Conservation (phyloP, 768 basidiomycete genomes). For the Macrolepiota albuminosa region DNA sequence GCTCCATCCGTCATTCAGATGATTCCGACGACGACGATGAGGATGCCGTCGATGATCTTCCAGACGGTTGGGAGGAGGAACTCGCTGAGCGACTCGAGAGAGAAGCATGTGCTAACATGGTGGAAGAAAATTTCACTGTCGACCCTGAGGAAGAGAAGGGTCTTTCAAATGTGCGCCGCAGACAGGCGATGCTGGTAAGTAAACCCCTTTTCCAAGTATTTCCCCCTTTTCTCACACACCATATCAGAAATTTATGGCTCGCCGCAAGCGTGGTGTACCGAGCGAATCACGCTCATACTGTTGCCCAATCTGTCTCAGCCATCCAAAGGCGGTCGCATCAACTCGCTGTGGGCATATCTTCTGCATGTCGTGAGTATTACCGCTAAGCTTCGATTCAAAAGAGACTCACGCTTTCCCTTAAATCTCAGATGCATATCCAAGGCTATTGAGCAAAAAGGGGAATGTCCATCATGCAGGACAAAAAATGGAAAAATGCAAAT, state of each 20-base stretch:
- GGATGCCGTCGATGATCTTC: not conserved
- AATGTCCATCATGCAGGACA: slow-evolving; percentile 8
- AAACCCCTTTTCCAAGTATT: not conserved
- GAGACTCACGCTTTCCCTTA: not conserved
- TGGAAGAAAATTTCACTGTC: not conserved
- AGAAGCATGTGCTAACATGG: not conserved
- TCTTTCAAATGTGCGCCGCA: slow-evolving; percentile 3
- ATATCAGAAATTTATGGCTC: slow-evolving; percentile 7
- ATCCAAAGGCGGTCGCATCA: not conserved
- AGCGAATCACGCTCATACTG: not conserved
- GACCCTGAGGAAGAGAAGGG: not conserved
- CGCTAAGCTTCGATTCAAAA: too few species aligned
- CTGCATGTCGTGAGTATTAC: slow-evolving; percentile 5
- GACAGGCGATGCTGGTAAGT: slow-evolving; percentile 10
- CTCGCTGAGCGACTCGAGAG: slow-evolving; percentile 1
- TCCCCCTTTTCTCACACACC: not conserved
- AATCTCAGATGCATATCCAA: slow-evolving; percentile 2
- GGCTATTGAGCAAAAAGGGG: slow-evolving; percentile 2
- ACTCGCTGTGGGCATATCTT: slow-evolving; percentile 13
- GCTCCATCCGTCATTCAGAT: slow-evolving; percentile 6
- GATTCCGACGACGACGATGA: slow-evolving; percentile 9
- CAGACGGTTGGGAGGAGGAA: slow-evolving; percentile 11
- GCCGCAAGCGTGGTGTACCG: slow-evolving; percentile 6
- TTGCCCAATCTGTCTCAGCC: slow-evolving; percentile 7
- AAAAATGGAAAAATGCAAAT: not conserved